Conservation (phyloP, 75 land plant genomes). For the Sequoia sempervirens region DNA sequence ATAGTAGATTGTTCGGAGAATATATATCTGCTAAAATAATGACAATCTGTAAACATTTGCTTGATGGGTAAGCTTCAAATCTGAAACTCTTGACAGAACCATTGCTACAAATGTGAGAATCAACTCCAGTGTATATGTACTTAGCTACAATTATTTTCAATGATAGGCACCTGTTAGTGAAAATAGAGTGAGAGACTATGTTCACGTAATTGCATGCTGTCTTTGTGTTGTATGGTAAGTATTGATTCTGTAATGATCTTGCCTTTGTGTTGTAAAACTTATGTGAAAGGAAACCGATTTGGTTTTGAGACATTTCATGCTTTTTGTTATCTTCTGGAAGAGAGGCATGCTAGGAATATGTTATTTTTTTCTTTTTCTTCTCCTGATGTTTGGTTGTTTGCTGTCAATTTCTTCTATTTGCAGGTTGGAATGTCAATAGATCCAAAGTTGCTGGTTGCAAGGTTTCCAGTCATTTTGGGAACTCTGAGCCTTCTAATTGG, state of each 20-base stretch:
- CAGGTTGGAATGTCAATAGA: conserved; percentile 99
- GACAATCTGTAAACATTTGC: no score
- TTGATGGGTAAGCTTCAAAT: no score
- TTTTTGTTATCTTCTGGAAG: neutral
- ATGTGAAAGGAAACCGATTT: neutral
- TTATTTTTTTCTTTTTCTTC: neutral
- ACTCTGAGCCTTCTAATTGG: conserved; percentile 59
- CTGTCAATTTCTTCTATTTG: conserved; percentile 4
- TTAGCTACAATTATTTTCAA: neutral
- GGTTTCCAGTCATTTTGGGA: conserved; percentile 65
- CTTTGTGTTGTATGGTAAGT: neutral
- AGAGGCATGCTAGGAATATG: neutral
- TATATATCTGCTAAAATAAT: no score
- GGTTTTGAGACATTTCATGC: neutral
- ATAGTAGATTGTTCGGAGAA: no score
- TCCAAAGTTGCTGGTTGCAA: conserved; percentile 83
- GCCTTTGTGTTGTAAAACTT: neutral
- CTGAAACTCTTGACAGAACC: neutral
- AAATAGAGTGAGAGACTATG: neutral
- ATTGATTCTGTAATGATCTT: neutral
- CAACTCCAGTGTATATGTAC: neutral
- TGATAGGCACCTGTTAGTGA: neutral
- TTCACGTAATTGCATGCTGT: neutral
- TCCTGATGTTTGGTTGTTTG: neutral
- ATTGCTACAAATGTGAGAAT: neutral